Evolutionary conservation across 139 green algal species (phyloP), one percentile per base, ranked within the genome.

Genomic region (Micractinium conductrix): DNA sequence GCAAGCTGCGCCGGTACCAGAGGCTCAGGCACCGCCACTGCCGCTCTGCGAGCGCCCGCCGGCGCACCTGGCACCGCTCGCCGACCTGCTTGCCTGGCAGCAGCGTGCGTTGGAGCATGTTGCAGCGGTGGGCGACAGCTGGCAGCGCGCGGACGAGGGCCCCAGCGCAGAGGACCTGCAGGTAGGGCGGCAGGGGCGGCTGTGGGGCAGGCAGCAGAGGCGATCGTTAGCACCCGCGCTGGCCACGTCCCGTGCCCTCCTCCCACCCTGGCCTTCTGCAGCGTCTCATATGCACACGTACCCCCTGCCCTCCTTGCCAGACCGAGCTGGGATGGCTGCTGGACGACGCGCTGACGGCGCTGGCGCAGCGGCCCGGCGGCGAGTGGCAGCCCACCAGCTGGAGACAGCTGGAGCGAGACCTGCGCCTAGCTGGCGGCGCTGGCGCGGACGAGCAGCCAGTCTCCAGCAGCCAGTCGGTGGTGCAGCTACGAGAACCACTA

Each of bases 251-350:
- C n/a, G n/a, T n/a, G 48, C 48, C 48, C 48, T 14, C 48, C 14
- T 58, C 14, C 48, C 12, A 58, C 10, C 48, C 48, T 58, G 48
- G 48, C 48, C 10, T 58, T 10, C 48, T 58, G 48, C 48, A 58
- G 48, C 48, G 12, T 58, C 10, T 16, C 48, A 58, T 58, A 16
- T 30, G 14, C 5, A 4, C 8, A 38, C 63, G 40, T 12, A 22
- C n/a, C 63, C n/a, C 10, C 4, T 21, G n/a, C n/a, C 2, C 63
- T 14, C 8, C n/a, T 42, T 14, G 14, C n/a, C 50, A 95, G 87
- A 83, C 78, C 14, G 93, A 96, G 87, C 81, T 96, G 14, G 81
- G 80, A 30, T 96, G 93, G 93, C 87, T 95, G 62, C 85, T 96
- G 72, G 93, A 96, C 48, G 93, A 96, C 55, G 76, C 86, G 19